Evolutionary conservation across 306 rosid species (phyloP).

Genomic region (Vigna hirtella): DNA sequence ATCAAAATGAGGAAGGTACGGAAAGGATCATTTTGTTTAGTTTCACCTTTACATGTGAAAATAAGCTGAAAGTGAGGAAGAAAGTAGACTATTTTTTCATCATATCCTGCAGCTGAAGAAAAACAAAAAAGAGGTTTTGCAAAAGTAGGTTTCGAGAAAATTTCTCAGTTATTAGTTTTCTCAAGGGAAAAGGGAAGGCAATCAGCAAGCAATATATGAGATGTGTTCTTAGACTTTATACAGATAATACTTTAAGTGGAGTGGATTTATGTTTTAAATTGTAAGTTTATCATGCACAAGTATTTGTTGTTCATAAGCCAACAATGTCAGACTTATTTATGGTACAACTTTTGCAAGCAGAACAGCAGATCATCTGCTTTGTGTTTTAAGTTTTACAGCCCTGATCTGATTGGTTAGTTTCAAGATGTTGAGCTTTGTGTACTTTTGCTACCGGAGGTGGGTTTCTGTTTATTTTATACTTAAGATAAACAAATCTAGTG

Average conservation of each 20-base stretch:
- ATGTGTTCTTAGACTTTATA: slow-evolving; percentile 5
- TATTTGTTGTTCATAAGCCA: too few relatives aligned
- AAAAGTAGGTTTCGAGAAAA: slow-evolving; percentile 11
- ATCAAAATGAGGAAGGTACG: slow-evolving; percentile 2
- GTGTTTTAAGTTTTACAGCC: background rate
- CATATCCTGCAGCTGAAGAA: slow-evolving; percentile 19
- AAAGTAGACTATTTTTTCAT: background rate
- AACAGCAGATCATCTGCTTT: slow-evolving; percentile 7
- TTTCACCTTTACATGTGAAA: too few relatives aligned
- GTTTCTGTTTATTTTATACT: slow-evolving; percentile 8
- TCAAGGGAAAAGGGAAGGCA: slow-evolving; percentile 1
- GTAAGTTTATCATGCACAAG: too few relatives aligned
- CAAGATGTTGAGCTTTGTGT: background rate
- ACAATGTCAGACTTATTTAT: too few relatives aligned
- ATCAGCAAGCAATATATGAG: slow-evolving; percentile 22
- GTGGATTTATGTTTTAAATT: too few relatives aligned
- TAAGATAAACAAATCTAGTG: background rate
- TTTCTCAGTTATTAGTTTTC: background rate
- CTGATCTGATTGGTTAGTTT: slow-evolving; percentile 34
- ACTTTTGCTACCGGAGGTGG: background rate
- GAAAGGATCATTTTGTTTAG: too few relatives aligned
- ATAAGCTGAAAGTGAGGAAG: slow-evolving; percentile 5
- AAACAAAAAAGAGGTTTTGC: background rate
- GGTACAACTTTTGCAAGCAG: background rate
- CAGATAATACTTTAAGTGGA: background rate